These are phyloP conservation scores for Xylogone sp. DNA, from an alignment of 2,329 filamentous ascomycete species.

Conservation along the genomic window DNA sequence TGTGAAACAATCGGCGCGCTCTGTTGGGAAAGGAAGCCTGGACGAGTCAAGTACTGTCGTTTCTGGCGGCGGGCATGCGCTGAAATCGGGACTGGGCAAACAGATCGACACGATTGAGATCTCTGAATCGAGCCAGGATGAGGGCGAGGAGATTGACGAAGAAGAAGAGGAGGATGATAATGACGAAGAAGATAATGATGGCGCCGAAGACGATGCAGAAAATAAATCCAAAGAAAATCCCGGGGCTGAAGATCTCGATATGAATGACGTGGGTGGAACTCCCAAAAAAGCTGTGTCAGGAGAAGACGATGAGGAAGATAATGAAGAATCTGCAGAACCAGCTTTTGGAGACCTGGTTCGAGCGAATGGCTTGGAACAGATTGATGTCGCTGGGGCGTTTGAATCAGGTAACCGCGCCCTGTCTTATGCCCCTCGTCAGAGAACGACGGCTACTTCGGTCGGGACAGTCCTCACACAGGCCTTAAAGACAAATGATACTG, in stretches of 20 bases:
- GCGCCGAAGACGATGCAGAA: slow-evolving; percentile 33
- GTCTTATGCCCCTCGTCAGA: slow-evolving; percentile 15
- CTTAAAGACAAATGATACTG: slow-evolving; percentile 84
- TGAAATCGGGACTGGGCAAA: slow-evolving; percentile 9
- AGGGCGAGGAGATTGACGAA: slow-evolving; percentile 36
- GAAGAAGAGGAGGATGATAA: slow-evolving; percentile 43
- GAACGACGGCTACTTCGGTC: slow-evolving; percentile 67
- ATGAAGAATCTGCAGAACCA: slow-evolving; percentile 40
- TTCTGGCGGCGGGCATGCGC: slow-evolving; percentile 28
- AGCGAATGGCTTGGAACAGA: slow-evolving; percentile 62
- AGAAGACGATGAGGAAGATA: slow-evolving; percentile 30
- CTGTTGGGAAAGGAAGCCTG: slow-evolving; percentile 45
- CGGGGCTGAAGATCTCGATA: slow-evolving; percentile 29
- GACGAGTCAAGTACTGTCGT: slow-evolving; percentile 57
- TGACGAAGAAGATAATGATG: slow-evolving; percentile 41
- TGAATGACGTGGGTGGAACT: slow-evolving; percentile 32
- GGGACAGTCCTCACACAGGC: slow-evolving; percentile 92
- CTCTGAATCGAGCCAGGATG: slow-evolving; percentile 47
- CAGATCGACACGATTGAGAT: slow-evolving; percentile 45
- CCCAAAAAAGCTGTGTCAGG: slow-evolving; percentile 37
- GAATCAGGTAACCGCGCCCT: slow-evolving; percentile 26
- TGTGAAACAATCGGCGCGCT: slow-evolving; percentile 50
- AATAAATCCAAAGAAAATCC: slow-evolving; percentile 25
- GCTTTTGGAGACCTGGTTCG: slow-evolving; percentile 86
- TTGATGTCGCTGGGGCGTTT: slow-evolving; percentile 69